Percentiles rank a stretch among this genome's conserved stretches.
Evolutionary conservation across 257 asterid species (phyloP).

Genomic region (Fraxinus pennsylvanica): DNA sequence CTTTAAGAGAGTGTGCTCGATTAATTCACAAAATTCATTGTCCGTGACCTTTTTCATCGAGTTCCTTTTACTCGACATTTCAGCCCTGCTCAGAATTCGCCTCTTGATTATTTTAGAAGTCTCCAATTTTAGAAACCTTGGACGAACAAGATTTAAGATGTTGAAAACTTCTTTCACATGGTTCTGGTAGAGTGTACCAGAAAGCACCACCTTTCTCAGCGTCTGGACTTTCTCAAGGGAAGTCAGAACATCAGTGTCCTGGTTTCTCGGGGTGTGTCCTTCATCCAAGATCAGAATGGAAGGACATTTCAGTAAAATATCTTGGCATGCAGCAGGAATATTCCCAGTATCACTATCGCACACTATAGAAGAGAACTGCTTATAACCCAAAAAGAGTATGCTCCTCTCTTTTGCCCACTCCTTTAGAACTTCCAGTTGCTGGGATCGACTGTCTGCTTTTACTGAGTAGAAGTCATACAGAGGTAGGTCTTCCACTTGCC

Average conservation of each 20-base stretch:
- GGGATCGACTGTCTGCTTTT: constrained; percentile 82
- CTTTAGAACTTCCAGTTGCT: constrained; percentile 85
- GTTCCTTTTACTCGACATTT: constrained; percentile 49
- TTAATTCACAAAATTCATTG: constrained; percentile 72
- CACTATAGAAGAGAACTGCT: constrained; percentile 80
- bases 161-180: constrained; percentile 94
- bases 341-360: constrained; percentile 57
- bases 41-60: constrained; percentile 55
- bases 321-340: constrained; percentile 62
- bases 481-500: constrained; percentile 92
- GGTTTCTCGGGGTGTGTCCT: constrained; percentile 95
- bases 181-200: constrained; percentile 95
- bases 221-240: constrained; percentile 91
- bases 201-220: constrained; percentile 82
- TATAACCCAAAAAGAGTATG: constrained; percentile 78
- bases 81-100: constrained; percentile 79
- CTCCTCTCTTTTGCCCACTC: constrained; percentile 75
- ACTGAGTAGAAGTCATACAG: constrained; percentile 80
- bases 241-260: constrained; percentile 83
- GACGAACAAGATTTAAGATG: constrained; percentile 92
- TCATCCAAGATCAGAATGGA: constrained; percentile 83
- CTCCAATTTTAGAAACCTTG: constrained; percentile 77
- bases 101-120: constrained; percentile 64
- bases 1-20: constrained; percentile 71
- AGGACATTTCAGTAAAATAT: constrained; percentile 65